Evolutionary conservation across 1,139 yeast species (phyloP).

Genomic region (Yamadazyma atmosphaerica): DNA sequence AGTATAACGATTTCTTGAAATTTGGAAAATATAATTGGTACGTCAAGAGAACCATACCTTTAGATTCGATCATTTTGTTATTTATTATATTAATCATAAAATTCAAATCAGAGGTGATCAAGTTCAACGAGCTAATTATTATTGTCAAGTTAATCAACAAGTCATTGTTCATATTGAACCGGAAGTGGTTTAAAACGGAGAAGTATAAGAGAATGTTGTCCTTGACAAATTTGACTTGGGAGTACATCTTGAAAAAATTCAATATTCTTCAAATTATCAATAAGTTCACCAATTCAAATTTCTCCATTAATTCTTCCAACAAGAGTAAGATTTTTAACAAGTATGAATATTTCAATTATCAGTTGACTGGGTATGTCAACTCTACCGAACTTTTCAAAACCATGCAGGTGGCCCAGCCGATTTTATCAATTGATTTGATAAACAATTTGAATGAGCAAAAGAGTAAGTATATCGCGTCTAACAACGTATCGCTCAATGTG

Average conservation of each 20-base stretch:
- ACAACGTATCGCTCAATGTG: neutral
- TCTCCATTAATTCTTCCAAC: constrained; percentile 14
- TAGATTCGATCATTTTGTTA: constrained; percentile 57
- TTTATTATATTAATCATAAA: constrained; percentile 55
- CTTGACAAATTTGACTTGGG: constrained; percentile 46
- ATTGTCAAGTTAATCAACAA: constrained; percentile 44
- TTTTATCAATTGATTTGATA: constrained; percentile 14
- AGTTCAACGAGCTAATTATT: constrained; percentile 31
- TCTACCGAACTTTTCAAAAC: constrained; percentile 43
- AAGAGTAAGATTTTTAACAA: constrained; percentile 17
- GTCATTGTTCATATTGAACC: constrained; percentile 42
- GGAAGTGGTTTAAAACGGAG: constrained; percentile 50
- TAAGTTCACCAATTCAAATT: constrained; percentile 25
- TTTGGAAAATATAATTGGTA: constrained; percentile 61
- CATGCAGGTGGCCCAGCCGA: constrained; percentile 48
- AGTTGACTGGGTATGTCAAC: constrained; percentile 39
- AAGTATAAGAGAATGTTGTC: constrained; percentile 48
- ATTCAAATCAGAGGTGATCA: constrained; percentile 46
- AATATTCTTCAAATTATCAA: constrained; percentile 32
- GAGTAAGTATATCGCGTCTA: constrained; percentile 5
- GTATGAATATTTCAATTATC: constrained; percentile 42
- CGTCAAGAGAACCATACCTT: constrained; percentile 56
- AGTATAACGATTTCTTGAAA: constrained; percentile 48
- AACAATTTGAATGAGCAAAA: constrained; percentile 14
- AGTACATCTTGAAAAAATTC: constrained; percentile 39